A percentile compares a stretch with the other conserved stretches of the same genome.
Conservation (phyloP, 805 yeast species). For the Ogataea saltuana region DNA sequence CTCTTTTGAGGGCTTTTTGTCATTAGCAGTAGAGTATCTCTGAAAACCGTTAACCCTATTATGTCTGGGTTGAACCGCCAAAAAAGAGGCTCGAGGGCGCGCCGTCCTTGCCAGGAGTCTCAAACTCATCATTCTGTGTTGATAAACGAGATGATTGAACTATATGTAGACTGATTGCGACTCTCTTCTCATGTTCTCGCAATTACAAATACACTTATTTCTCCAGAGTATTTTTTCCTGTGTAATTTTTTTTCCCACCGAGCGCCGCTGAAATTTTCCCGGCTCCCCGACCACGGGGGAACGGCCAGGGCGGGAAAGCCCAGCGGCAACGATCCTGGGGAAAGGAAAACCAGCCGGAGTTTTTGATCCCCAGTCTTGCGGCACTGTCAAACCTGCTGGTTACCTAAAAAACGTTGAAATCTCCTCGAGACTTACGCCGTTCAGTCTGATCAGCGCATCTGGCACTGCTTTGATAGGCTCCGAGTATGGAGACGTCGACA, state of each 20-base stretch:
- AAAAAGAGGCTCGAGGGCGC: background rate
- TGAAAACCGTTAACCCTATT: background rate
- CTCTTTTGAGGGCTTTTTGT: constrained; percentile 4
- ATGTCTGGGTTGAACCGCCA: background rate
- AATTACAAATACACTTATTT: constrained; percentile 1
- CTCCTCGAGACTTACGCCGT: too few species aligned
- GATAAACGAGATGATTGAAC: too few species aligned
- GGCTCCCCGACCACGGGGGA: background rate
- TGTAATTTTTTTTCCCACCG: background rate
- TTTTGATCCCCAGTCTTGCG: too few species aligned
- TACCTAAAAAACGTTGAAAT: too few species aligned
- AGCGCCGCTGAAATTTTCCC: constrained; percentile 1
- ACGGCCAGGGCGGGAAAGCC: background rate
- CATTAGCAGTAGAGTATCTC: constrained; percentile 4
- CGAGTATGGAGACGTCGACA: too few species aligned
- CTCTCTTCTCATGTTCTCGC: background rate
- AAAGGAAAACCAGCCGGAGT: background rate
- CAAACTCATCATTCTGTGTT: background rate
- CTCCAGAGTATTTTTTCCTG: background rate
- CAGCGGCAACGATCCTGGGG: background rate
- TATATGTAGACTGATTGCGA: too few species aligned
- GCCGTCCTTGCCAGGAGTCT: background rate
- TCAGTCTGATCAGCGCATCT: too few species aligned
- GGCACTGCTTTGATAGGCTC: too few species aligned
- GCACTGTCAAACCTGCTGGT: too few species aligned